Evolutionary conservation across 257 asterid genomes (phyloP), one percentile per base, ranked within the genome.

Genomic region (Salvia miltiorrhiza): DNA sequence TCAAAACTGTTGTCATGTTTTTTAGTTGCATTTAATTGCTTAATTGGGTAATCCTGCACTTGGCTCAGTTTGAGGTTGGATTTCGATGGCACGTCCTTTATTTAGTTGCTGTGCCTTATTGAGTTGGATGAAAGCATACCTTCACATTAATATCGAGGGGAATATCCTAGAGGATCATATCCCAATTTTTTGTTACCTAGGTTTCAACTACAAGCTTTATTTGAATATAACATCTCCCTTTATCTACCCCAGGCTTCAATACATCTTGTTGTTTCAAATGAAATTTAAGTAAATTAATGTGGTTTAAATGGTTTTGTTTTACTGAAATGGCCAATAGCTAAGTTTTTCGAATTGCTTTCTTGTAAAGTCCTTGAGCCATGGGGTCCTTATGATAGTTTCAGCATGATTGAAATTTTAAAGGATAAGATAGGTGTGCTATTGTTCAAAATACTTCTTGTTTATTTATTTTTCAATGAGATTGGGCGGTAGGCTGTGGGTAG

Each of bases 21-120:
- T 13, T 37, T 20, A 43, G 76, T 45, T 63, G 71, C 30, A 35
- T 64, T 65, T 45, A 41, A 45, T 63, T 49, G 63, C 28, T 65
- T 33, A 9, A 21, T 33, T 35, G 54, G 45, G n/a, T 0, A 23
- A 20, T 23, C 24, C 24, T 47, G 39, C 20, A 23, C 5, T 72
- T 33, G 43, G 41, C 63, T 24, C 28, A 37, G 16, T 26, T 10
- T 54, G 50, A 32, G 26, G 63, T 66, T 45, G 73, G 23, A 23
- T 73, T 21, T 55, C 28, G 8, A 20, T 44, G 54, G 10, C 14
- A 5, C 0, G 3, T 55, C 19, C 12, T 28, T n/a, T 26, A 28
- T 26, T 13, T 55, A 33, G 30, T 35, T 17, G 30, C 48, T 33
- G 9, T 0, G 14, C 32, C 47, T 35, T 35, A 4, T 33, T 35